Evolutionary conservation across 305 asterid species (phyloP), one percentile per base, ranked within the genome.

Genomic region (Fraxinus dipetala): DNA sequence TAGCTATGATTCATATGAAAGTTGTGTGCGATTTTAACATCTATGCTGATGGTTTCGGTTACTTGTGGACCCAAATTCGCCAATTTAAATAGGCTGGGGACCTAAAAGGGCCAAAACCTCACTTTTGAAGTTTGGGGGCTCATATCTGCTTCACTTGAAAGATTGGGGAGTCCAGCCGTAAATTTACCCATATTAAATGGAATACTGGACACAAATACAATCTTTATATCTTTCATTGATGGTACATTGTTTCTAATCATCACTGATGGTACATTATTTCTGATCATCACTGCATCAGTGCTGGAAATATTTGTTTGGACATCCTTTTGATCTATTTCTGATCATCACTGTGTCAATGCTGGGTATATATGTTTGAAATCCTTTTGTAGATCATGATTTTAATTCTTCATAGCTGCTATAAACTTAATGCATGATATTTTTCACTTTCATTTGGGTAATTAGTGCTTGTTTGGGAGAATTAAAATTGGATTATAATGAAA

Each of bases 191-290:
- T 34, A 26, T 35, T 67, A 78, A 63, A 26, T 78, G 70, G 18
- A 56, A 28, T 63, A 75, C 31, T 48, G 63, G 51, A 65, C 72
- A 48, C 79, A 80, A 76, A 77, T 22, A 14, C 45, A 63, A 35
- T 56, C 73, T 65, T 79, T 79, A 70, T 70, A 79, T 82, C 78
- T 83, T 26, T 75, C 24, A 1, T 10, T 9, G 30, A 36, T 75
- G 61, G 20, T 3, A 18, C 40, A 73, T 6, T 32, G 18, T 14
- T 34, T 73, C 11, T 72, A 6, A 32, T 32, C 36, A 32, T 32
- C 36, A 28, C 31, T 6, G 24, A 32, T 35, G 54, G 16, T 5
- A 38, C 48, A 38, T 8, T 35, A 38, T n/a, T 18, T 74, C 16
- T 75, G 48, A 40, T 40, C 48, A 40, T 10, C 48, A 43, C 54